Percentiles rank a stretch among this genome's conserved stretches.
Conservation (phyloP, 768 basidiomycete species). For the Russula abietina region DNA sequence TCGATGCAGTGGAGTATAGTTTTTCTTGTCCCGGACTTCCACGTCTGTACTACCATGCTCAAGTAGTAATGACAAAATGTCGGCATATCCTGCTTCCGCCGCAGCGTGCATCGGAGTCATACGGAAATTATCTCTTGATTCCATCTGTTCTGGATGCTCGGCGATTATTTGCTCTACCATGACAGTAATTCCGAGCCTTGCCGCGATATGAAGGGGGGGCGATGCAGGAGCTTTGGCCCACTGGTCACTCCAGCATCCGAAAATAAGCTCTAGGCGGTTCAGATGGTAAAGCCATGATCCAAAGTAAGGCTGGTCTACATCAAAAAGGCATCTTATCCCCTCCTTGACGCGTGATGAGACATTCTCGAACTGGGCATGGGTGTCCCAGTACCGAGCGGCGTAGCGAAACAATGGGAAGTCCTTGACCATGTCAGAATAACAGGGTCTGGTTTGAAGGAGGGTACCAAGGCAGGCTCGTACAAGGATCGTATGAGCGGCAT, state of each 20-base stretch:
- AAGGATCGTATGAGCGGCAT: not conserved
- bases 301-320: not conserved
- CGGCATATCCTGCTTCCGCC: accelerated
- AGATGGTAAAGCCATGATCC: too few relatives aligned
- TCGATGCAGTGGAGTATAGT: too few relatives aligned
- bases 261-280: too few relatives aligned
- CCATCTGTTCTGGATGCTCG: not conserved
- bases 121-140: accelerated
- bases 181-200: not conserved
- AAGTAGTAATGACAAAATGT: not conserved
- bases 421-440: not conserved
- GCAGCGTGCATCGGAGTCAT: not conserved
- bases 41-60: not conserved
- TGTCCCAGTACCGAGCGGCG: not conserved
- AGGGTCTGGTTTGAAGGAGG: not conserved
- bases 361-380: not conserved
- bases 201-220: not conserved
- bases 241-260: too few relatives aligned
- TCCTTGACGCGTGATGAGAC: not conserved
- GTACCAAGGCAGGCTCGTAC: not conserved
- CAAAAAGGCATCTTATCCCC: not conserved
- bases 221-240: too few relatives aligned
- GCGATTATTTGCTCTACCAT: not conserved
- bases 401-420: not conserved
- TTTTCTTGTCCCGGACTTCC: not conserved